phyloP scores from a whole-genome alignment of 352 stramenopile genomes.

The Phytophthora macrochlamydospora region DNA sequence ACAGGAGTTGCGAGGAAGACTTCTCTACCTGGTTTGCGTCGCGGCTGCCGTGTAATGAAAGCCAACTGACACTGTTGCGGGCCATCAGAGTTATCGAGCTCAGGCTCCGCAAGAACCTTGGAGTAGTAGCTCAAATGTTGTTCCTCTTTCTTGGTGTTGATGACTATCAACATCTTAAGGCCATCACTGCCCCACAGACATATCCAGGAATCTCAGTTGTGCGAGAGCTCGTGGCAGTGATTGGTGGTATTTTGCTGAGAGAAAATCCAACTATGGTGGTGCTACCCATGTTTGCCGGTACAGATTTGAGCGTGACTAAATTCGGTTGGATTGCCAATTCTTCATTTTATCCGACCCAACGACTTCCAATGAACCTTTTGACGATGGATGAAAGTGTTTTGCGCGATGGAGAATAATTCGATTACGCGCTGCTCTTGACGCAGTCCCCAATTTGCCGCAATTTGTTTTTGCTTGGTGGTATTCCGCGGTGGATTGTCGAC shows the following conservation, averaged over 20 bases:
- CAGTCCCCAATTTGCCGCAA: constrained; percentile 23
- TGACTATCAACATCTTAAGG: constrained; percentile 33
- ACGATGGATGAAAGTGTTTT: too few relatives aligned
- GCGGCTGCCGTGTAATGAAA: constrained; percentile 1
- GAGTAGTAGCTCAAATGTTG: constrained; percentile 15
- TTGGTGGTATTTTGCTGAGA: constrained; percentile 10
- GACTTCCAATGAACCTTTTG: constrained; percentile 28
- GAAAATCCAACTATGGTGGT: constrained; percentile 14
- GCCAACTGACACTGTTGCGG: background rate
- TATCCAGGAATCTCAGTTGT: constrained; percentile 22
- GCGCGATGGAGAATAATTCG: constrained; percentile 14
- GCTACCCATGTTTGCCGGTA: constrained; percentile 37
- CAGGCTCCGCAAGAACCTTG: constrained; percentile 8
- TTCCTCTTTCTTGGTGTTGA: constrained; percentile 32
- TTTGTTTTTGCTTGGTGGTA: constrained; percentile 30
- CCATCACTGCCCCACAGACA: constrained; percentile 15
- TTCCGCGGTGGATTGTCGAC: constrained; percentile 33
- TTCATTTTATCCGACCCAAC: constrained; percentile 19
- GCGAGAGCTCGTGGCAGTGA: constrained; percentile 19
- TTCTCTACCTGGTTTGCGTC: constrained; percentile 7
- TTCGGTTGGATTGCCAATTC: constrained; percentile 25
- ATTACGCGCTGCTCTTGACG: constrained; percentile 13
- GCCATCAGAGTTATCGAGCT: constrained; percentile 2
- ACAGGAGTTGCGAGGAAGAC: constrained; percentile 19
- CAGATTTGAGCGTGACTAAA: constrained; percentile 22